Evolutionary conservation across 2,329 filamentous ascomycete genomes (phyloP), one percentile per base, ranked within the genome.

Genomic region (Stagonosporopsis cucurbitacearum): DNA sequence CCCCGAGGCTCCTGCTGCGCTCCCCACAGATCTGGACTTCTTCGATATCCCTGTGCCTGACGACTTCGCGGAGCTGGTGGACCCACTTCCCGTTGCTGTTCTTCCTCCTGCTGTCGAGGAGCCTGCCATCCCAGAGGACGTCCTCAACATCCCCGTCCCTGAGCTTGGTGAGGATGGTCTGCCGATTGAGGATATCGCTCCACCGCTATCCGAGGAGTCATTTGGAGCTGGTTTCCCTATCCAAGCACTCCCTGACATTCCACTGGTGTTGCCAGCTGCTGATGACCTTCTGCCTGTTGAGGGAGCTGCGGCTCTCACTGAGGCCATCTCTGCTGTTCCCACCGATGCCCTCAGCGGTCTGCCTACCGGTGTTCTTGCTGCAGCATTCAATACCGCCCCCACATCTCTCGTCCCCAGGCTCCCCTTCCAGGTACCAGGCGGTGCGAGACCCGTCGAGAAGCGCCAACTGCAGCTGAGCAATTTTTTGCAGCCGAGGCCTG

Each of bases 211-310:
- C 3, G 26, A 11, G 6, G 45, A 37, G 4, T 20, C 45, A 3
- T 55, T 55, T 30, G 52, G 52, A 22, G 39, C 51, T 9, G 51
- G 51, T 7, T 54, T 54, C 32, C 51, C 51, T 2, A 48, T 49
- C 33, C 37, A 54, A 11, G 37, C 44, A 4, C 19, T 53, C 1
- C 50, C 50, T 25, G 50, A 54, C 11, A 9, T 54, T 1, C 50
- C 50, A n/a, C 50, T 54, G 9, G 37, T 43, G 6, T 25, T 54
- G 25, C 40, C 39, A 19, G 32, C 40, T 4, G 25, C 26, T 20
- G 44, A 23, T 3, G 19, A n/a, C 22, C 30, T 44, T 17, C 7
- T 44, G 20, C 47, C 47, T 6, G 23, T 39, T 6, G 48, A 44
- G n/a, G 50, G 30, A 4, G 26, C 36, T 15, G 42, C 50, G 28